Base-by-base conservation (phyloP, 495 filamentous ascomycete species). In the Talaromyces wortmannii region DNA sequence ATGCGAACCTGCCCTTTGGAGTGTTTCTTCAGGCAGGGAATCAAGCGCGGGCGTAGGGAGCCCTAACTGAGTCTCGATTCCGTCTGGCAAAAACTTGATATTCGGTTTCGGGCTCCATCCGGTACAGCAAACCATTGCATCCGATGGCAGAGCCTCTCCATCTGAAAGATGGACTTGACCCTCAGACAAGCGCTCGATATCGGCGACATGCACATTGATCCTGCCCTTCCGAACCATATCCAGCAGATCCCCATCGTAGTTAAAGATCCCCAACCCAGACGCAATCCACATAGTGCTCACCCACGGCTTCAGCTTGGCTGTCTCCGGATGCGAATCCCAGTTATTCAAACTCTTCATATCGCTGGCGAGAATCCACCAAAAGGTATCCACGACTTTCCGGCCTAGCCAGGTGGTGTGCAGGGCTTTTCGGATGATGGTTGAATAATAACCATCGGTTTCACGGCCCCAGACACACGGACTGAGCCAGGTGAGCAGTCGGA, bases 51-150 rank as follows among this genome's bases (percentile, higher is more conserved):
- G 63, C 55, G 64, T 69, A 12, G 76, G 74, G 49, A 72, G 69
- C 17, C 74, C 68, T 29, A 80, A 59, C 23, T 71, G 56, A 31
- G 63, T 60, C 53, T 71, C 62, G 11, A 71, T 73, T 49, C 61
- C 67, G 47, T 76, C 75, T 0, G 86, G 83, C 0, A 83, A 63
- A 65, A 91, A 86, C 40, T 80, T 79, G 53, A 92, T 75, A 6
- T 79, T 75, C 2, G 87, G 81, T 1, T 72, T 74, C 47, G 81
- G 77, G 59, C 83, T 81, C 83, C 87, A 91, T 18, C 85, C 86
- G 0, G 84, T 90, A 31, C 77, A 78, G 61, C 81, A 87, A 56
- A 90, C 77, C n/a, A 95, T 68, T 48, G 89, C 87, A 1, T 82
- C 77, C 5, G 61, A 60, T 5, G 71, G 58, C 7, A 91, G 65